These are phyloP conservation scores for Thymus mandschuricus DNA, from an alignment of 257 asterid species.

Conservation along the genomic window DNA sequence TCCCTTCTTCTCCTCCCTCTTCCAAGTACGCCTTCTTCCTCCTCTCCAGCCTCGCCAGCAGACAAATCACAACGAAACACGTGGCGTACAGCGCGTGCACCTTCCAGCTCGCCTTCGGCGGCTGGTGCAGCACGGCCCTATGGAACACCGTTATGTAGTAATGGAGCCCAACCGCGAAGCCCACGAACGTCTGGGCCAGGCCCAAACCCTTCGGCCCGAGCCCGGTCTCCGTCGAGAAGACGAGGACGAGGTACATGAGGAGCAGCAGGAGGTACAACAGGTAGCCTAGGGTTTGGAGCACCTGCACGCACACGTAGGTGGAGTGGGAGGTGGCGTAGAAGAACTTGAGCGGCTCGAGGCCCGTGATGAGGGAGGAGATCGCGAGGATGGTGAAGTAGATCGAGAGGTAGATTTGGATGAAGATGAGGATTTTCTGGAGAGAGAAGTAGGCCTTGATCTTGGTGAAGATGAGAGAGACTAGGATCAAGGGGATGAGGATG, in stretches of 20 bases:
- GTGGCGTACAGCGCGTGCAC: constrained; percentile 75
- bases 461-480: constrained; percentile 75
- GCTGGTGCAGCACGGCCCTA: constrained; percentile 70
- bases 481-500: constrained; percentile 65
- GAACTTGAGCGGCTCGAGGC: constrained; percentile 77
- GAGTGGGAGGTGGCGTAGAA: constrained; percentile 84
- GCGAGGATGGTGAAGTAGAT: constrained; percentile 82
- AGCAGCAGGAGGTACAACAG: constrained; percentile 85
- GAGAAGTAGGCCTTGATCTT: constrained; percentile 80
- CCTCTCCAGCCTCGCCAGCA: constrained; percentile 59
- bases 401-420: constrained; percentile 78
- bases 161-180: constrained; percentile 89
- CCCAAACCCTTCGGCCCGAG: constrained; percentile 55
- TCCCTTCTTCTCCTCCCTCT: constrained; percentile 76
- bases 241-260: constrained; percentile 75
- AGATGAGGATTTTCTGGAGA: constrained; percentile 70
- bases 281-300: constrained; percentile 67
- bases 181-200: constrained; percentile 81
- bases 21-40: constrained; percentile 77
- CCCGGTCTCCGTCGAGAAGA: constrained; percentile 78
- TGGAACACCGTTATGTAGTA: constrained; percentile 81
- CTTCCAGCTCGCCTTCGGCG: constrained; percentile 83
- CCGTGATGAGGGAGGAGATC: constrained; percentile 61
- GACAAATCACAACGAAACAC: constrained; percentile 72
- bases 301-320: constrained; percentile 74